phyloP scores from a whole-genome alignment of 2,329 filamentous ascomycete species.

The Xylariaceae sp. region DNA sequence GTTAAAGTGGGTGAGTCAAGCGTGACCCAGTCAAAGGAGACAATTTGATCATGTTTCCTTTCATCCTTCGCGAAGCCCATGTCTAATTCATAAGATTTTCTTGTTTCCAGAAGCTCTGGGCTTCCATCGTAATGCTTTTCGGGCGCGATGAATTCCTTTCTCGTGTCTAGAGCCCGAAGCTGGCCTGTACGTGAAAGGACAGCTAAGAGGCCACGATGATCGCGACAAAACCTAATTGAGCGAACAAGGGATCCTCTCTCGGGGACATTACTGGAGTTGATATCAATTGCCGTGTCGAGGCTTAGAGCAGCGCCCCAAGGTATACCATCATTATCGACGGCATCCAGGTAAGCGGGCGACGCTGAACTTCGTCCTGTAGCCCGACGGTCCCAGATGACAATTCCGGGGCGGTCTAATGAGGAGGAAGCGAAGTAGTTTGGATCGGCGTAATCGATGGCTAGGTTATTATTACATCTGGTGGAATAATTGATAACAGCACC shows the following conservation, averaged over 20 bases:
- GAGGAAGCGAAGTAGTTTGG: slow-evolving; percentile 83
- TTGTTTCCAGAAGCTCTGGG: slow-evolving; percentile 57
- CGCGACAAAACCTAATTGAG: slow-evolving; percentile 59
- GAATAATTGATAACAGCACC: slow-evolving; percentile 55
- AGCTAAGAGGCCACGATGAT: slow-evolving; percentile 57
- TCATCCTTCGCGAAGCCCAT: slow-evolving; percentile 50
- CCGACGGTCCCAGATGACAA: slow-evolving; percentile 76
- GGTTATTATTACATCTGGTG: slow-evolving; percentile 64
- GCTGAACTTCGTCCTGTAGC: slow-evolving; percentile 50
- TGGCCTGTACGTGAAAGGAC: slow-evolving; percentile 61
- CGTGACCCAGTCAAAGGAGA: slow-evolving; percentile 66
- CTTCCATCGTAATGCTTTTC: slow-evolving; percentile 41
- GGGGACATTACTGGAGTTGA: slow-evolving; percentile 48
- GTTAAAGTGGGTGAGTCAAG: slow-evolving; percentile 51
- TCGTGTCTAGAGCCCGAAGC: slow-evolving; percentile 57
- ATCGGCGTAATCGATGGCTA: slow-evolving; percentile 75
- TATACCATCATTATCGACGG: slow-evolving; percentile 57
- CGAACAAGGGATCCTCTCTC: slow-evolving; percentile 59
- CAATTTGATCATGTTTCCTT: slow-evolving; percentile 56
- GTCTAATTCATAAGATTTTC: slow-evolving; percentile 59
- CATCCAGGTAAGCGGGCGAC: slow-evolving; percentile 52
- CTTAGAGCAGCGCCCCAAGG: slow-evolving; percentile 60
- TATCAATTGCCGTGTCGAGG: slow-evolving; percentile 54
- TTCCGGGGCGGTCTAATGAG: slow-evolving; percentile 66
- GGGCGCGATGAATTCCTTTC: slow-evolving; percentile 47